A percentile compares a stretch with the other conserved stretches of the same genome.
Conservation (phyloP, 768 basidiomycete genomes). For the Peribolospora kevripleyi region DNA sequence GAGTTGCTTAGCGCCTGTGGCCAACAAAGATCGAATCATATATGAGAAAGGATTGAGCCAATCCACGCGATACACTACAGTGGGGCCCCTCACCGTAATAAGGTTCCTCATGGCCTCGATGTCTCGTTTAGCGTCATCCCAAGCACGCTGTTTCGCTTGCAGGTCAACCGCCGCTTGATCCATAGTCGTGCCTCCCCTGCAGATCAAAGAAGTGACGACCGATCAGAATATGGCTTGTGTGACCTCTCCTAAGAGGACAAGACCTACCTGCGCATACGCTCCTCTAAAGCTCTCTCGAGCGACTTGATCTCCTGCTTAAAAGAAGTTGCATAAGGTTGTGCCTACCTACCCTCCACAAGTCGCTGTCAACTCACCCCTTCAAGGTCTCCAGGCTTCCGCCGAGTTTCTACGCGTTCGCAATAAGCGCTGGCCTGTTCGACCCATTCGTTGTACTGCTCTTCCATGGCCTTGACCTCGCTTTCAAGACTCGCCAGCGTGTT, state of each 20-base stretch:
- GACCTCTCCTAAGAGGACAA: background rate
- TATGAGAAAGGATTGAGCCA: background rate
- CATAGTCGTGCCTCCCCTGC: no score
- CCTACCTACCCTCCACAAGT: no score
- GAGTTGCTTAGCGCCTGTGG: slow-evolving; percentile 41
- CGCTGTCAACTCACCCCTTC: no score
- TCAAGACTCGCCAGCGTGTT: slow-evolving; percentile 1
- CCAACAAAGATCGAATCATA: background rate
- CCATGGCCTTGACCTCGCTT: slow-evolving; percentile 23
- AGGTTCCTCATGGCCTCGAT: slow-evolving; percentile 37
- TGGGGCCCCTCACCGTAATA: slow-evolving; percentile 1
- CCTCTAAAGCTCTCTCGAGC: slow-evolving; percentile 37
- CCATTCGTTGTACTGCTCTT: slow-evolving; percentile 29
- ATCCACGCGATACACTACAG: no score
- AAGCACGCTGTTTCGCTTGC: no score
- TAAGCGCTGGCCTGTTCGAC: no score
- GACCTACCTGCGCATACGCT: slow-evolving; percentile 37
- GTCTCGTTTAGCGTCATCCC: no score
- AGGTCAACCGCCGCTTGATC: no score
- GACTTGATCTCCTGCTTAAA: slow-evolving; percentile 39
- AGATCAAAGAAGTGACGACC: no score
- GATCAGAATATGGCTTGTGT: background rate
- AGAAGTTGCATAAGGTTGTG: no score
- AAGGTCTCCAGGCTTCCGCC: no score
- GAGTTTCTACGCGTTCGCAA: no score